Percentiles rank a stretch among this genome's conserved stretches.
Evolutionary conservation across 345 rosid genomes (phyloP).

Genomic region (Citrus glauca): DNA sequence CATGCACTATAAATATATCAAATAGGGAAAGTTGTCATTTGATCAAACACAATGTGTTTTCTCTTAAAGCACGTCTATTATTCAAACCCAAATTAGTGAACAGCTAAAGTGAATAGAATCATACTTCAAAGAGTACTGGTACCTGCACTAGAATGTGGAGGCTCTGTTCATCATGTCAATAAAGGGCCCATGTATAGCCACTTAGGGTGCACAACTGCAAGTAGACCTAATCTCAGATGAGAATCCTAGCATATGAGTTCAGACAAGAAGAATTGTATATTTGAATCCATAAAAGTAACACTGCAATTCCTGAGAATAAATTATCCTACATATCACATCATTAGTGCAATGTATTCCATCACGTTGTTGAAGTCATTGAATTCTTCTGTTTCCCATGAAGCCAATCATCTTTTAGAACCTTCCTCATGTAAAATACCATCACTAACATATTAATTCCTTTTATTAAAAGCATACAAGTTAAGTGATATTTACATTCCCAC

Average conservation of each 20-base stretch:
- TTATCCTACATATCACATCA: constrained; percentile 9
- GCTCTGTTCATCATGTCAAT: constrained; percentile 44
- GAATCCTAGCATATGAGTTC: constrained; percentile 21
- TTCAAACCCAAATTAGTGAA: constrained; percentile 5
- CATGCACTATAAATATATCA: background rate
- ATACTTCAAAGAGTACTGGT: constrained; percentile 32
- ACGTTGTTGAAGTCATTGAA: constrained; percentile 8
- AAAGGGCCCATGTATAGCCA: constrained; percentile 57
- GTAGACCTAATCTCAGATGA: constrained; percentile 34
- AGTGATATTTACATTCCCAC: constrained; percentile 15
- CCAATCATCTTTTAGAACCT: constrained; percentile 28
- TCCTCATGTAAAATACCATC: constrained; percentile 6
- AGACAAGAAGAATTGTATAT: constrained; percentile 5
- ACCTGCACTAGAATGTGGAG: constrained; percentile 63
- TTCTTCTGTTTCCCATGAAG: constrained; percentile 39
- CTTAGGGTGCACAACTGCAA: constrained; percentile 53
- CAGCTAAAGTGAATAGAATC: constrained; percentile 14
- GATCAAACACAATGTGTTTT: background rate
- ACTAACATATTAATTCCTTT: background rate
- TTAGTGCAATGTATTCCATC: constrained; percentile 22
- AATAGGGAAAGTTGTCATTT: background rate
- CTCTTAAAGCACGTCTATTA: constrained; percentile 11
- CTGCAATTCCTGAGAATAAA: constrained; percentile 19
- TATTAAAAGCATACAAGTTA: constrained; percentile 19
- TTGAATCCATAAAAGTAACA: constrained; percentile 11